Evolutionary conservation across 75 land plant species (phyloP), one percentile per base, ranked within the genome.

Genomic region (Larix kaempferi): DNA sequence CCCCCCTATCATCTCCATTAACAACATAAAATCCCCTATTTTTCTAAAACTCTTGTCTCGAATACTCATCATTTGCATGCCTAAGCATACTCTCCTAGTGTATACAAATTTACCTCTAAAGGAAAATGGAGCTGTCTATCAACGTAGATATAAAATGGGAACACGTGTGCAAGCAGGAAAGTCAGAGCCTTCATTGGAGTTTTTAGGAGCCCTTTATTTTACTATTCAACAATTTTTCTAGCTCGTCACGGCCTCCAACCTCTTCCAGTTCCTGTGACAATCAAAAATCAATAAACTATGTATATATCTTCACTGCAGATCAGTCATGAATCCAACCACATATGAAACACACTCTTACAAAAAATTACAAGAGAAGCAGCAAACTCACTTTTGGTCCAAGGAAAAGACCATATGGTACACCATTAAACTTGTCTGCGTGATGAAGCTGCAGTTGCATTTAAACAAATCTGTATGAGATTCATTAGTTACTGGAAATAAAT

Each of bases 341-440:
- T 73, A 8, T 25, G 39, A 27, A 39, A 26, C 13, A 29, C 56
- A 80, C 23, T 10, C 56, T 11, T n/a, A 56, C 27, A 56, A 57
- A 67, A 19, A 56, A 59, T 65, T 56, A 62, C 14, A 79, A 29
- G 35, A 37, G 22, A 26, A 79, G 52, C 15, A 59, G 26, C 44
- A 25, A 57, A 29, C 77, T 6, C 58, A 92, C 95, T 89, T 79
- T 84, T 7, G 94, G 94, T 33, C 95, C 95, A 56, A 93, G 78
- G 61, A 93, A 93, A 64, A 93, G 75, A 27, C 95, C 95, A 71
- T 87, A 93, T 59, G 95, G 95, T 17, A 93, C 91, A 37, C 95
- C 95, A 56, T 84, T 67, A 76, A 91, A 91, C 41, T 93, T 87
- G 57, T 91, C 95, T 35, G 91, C 80, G 77, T 93, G 95, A 60